phyloP scores from a whole-genome alignment of 352 stramenopile genomes.

The Pythium periplocum region DNA sequence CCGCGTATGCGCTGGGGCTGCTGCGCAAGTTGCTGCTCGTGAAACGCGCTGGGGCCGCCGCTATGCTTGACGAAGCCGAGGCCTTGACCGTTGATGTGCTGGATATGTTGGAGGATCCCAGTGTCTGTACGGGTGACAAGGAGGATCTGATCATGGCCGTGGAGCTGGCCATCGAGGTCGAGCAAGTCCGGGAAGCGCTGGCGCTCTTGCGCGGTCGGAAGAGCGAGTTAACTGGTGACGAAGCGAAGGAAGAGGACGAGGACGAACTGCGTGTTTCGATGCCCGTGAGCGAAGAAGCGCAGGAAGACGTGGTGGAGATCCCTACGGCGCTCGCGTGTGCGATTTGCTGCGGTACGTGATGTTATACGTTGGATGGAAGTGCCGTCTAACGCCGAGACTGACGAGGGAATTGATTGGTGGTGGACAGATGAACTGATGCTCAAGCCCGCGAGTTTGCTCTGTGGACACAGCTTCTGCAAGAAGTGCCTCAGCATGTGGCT shows the following conservation, averaged over 20 bases:
- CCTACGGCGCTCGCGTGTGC: slow-evolving; percentile 26
- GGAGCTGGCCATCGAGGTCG: slow-evolving; percentile 9
- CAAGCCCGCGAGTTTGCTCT: slow-evolving; percentile 32
- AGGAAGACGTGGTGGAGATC: slow-evolving; percentile 10
- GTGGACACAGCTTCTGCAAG: slow-evolving; percentile 44
- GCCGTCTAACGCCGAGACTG: background rate
- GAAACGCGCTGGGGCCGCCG: background rate
- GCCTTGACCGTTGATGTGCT: slow-evolving; percentile 2
- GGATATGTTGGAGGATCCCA: slow-evolving; percentile 7
- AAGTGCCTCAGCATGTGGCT: slow-evolving; percentile 39
- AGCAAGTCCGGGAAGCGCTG: slow-evolving; percentile 8
- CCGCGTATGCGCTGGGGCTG: slow-evolving; percentile 33
- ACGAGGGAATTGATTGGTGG: background rate
- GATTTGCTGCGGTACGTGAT: slow-evolving; percentile 35
- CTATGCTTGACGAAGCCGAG: slow-evolving; percentile 7
- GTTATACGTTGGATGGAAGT: slow-evolving; percentile 1
- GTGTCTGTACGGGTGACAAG: slow-evolving; percentile 2
- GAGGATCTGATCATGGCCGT: slow-evolving; percentile 12
- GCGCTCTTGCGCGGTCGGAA: slow-evolving; percentile 3
- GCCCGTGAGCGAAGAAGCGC: background rate
- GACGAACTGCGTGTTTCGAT: slow-evolving; percentile 2
- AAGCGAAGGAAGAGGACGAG: slow-evolving; percentile 3
- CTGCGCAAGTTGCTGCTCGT: slow-evolving; percentile 18
- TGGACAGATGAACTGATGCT: slow-evolving; percentile 38
- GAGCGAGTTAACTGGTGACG: background rate